Evolutionary conservation across 2,329 filamentous ascomycete species (phyloP), one percentile per base, ranked within the genome.

Genomic region (Drechslera avenae): DNA sequence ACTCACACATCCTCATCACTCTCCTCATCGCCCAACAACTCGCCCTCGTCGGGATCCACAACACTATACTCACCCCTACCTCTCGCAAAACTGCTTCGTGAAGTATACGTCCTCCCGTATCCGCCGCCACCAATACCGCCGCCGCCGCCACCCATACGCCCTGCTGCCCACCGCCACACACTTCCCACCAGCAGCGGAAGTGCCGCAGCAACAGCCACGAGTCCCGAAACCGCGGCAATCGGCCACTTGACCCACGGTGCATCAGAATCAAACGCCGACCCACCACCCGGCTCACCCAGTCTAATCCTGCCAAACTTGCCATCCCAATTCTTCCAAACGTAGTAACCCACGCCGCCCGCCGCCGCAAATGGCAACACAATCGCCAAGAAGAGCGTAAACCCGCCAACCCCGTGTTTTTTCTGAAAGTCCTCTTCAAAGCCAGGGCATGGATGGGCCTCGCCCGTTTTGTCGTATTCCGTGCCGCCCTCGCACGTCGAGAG

Each of bases 11-110:
- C 93, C 68, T 97, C 91, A 59, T 97, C 93, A 61, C 91, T 91
- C 52, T 96, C 92, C 61, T 97, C 92, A 62, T 97, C 93, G 1
- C 94, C 94, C 30, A 99, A 77, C 61, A 99, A 78, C 78, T 97
- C 93, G 40, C 93, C 93, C 72, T 97, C 94, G 69, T 97, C 94
- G 42, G 94, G 89, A 65, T 96, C 91, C 43, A 96, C 91, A 65
- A 88, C 83, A 13, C 87, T 85, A 73, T 97, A 97, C 73, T 96
- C 90, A n/a, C 89, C 87, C 48, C 90, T 83, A 1, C 90, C 88
- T 49, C 91, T 84, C 4, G 91, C 89, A 75, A 99, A 99, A 54
- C 90, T 93, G 66, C 90, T 89, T 52, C 95, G 81, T 41, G 90
- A 96, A 13, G 91, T 94, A 72, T 95, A 99, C 48, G 87, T 85